Evolutionary conservation across 352 stramenopile species (phyloP).

Genomic region (Phytophthora capsici): DNA sequence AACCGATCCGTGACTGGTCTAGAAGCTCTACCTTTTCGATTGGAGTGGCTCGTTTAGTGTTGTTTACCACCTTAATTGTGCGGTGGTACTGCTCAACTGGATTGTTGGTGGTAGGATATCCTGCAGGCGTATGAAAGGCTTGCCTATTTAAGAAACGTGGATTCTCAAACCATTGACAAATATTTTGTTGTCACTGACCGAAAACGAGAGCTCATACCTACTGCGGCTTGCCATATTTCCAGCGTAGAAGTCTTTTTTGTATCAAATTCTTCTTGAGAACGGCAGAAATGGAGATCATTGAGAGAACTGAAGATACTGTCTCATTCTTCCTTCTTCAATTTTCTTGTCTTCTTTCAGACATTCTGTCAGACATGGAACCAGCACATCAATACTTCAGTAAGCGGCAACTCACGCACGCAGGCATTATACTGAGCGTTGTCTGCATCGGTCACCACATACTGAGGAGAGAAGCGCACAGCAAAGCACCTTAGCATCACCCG

Average conservation of each 20-base stretch:
- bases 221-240: background rate
- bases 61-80: slow-evolving; percentile 6
- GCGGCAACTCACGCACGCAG: background rate
- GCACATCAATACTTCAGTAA: slow-evolving; percentile 3
- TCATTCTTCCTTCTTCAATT: background rate
- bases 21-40: slow-evolving; percentile 9
- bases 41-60: background rate
- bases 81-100: slow-evolving; percentile 14
- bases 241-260: background rate
- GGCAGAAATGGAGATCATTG: no score
- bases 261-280: no score
- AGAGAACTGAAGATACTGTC: slow-evolving; percentile 2
- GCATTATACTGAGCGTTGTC: slow-evolving; percentile 7
- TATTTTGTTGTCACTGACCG: background rate
- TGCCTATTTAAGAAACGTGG: slow-evolving; percentile 3
- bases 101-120: slow-evolving; percentile 1
- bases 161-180: slow-evolving; percentile 8
- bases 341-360: slow-evolving; percentile 2
- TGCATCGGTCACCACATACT: no score
- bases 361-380: slow-evolving; percentile 21
- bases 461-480: no score
- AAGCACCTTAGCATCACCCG: no score
- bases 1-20: slow-evolving; percentile 6
- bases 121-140: slow-evolving; percentile 6
- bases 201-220: background rate